Conservation (phyloP, 2,329 filamentous ascomycete genomes). For the Emmonsia crescens region DNA sequence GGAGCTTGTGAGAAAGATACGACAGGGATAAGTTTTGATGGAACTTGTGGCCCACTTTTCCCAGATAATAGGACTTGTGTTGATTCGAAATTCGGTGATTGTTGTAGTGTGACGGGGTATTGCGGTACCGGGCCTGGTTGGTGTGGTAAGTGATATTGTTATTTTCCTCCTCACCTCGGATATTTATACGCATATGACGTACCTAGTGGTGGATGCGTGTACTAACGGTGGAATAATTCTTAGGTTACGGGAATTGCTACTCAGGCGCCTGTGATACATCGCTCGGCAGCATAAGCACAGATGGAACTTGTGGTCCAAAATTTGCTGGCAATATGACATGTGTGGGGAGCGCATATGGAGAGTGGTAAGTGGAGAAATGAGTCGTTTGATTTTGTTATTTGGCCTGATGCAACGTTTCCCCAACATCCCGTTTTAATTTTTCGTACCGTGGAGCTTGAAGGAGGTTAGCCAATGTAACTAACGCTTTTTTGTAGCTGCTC, state of each 20-base stretch:
- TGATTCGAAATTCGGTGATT: slow-evolving; percentile 8
- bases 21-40: slow-evolving; percentile 8
- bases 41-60: slow-evolving; percentile 11
- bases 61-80: slow-evolving; percentile 10
- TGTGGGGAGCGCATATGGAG: slow-evolving; percentile 6
- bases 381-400: neutral
- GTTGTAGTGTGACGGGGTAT: neutral
- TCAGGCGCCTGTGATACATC: slow-evolving; percentile 3
- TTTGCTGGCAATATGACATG: slow-evolving; percentile 5
- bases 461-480: neutral
- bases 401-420: too few species aligned
- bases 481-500: slow-evolving; percentile 8
- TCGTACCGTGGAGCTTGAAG: neutral
- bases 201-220: neutral
- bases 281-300: neutral
- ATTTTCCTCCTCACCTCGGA: neutral
- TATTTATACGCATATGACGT: neutral
- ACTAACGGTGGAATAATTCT: neutral
- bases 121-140: neutral
- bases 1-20: slow-evolving; percentile 8
- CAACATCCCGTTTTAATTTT: neutral
- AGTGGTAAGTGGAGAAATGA: slow-evolving; percentile 8
- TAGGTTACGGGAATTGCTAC: slow-evolving; percentile 4
- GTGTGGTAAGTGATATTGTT: neutral
- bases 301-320: slow-evolving; percentile 3